Base-by-base conservation (phyloP, 179 eudicot species). In the Vitellaria paradoxa region DNA sequence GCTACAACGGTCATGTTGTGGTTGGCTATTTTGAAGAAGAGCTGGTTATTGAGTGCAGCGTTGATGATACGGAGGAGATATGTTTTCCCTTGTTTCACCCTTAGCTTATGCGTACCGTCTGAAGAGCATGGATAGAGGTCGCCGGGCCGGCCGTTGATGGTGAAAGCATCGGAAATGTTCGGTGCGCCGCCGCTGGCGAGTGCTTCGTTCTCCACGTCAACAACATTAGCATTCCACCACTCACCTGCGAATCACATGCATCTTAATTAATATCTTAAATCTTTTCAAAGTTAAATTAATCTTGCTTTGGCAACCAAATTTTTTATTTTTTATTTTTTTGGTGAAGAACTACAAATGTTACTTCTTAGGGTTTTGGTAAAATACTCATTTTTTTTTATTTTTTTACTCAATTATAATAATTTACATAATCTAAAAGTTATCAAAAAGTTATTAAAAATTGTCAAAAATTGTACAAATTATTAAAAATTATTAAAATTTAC, bases 1-100 rank as follows among this genome's bases (percentile, higher is more conserved):
- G 88, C 89, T 0, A 91, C 96, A 0, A 91, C 96, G 0, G 88
- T 91, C 66, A 91, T 7, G 30, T 68, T 87, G 83, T 91, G 96
- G 17, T 78, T 64, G 18, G 96, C 93, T 15, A 91, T 66, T 66
- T 83, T 88, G 88, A 88, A 89, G 82, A 91, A 91, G 37, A 30
- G 37, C 37, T 30, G 37, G 37, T 30, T 30, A 30, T 30, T 30
- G 37, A 30, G 37, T 66, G 92, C 96, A 78, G 89, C 91, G 65
- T 91, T 89, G 90, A 91, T 74, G 24, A 91, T 84, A 6, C 37
- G 37, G 37, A 30, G 37, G 37, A 30, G 37, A 30, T 30, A 30
- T 30, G 37, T 30, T 30, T 30, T 30, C 37, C 93, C 96, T 46
- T 67, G 80, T 18, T 56, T 64, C 65, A 88, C 88, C 37, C 70